Evolutionary conservation across 768 basidiomycete species (phyloP), one percentile per base, ranked within the genome.

Genomic region (Scleroderma bovista): DNA sequence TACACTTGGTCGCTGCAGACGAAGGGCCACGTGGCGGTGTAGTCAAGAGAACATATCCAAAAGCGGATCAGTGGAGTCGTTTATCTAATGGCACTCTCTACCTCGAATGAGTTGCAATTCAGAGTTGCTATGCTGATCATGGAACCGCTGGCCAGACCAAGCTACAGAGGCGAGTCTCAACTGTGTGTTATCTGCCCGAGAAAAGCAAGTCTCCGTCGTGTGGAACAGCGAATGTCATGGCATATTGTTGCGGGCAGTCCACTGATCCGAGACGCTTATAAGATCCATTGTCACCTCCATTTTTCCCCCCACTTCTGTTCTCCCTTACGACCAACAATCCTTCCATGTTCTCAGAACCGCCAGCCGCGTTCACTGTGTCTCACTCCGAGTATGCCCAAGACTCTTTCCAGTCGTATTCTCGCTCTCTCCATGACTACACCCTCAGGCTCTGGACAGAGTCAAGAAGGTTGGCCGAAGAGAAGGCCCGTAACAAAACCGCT

Each of bases 401-500:
- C 55, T 73, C 76, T 8, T 67, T 84, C 57, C 60, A 71, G 42
- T 71, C 71, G 32, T 87, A 87, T 59, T 78, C 85, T 16, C 80
- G 77, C 57, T 74, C 82, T 39, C 67, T 87, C 31, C 81, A 85
- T 61, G 74, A 83, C 49, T 86, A 84, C 53, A 86, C 85, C 24
- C 74, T 85, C 45, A 72, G 63, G 37, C 73, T 84, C 44, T 86
- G 84, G 83, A 77, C 78, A 45, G 81, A 86, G 60, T 82, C 83
- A 6, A 72, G 81, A 58, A 75, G 76, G 57, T 61, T 72, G 50
- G 77, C 76, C 34, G 83, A 84, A 59, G 78, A 83, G 59, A 68
- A 66, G 50, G 67, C 72, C 17, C 66, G 67, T 22, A 63, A 52
- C 36, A 66, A 65, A 50, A 55, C 60, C 38, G 48, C 51, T 43